A percentile compares a stretch with the other conserved stretches of the same genome.
Conservation (phyloP, 2,329 filamentous ascomycete species). For the Colletotrichum sp. region DNA sequence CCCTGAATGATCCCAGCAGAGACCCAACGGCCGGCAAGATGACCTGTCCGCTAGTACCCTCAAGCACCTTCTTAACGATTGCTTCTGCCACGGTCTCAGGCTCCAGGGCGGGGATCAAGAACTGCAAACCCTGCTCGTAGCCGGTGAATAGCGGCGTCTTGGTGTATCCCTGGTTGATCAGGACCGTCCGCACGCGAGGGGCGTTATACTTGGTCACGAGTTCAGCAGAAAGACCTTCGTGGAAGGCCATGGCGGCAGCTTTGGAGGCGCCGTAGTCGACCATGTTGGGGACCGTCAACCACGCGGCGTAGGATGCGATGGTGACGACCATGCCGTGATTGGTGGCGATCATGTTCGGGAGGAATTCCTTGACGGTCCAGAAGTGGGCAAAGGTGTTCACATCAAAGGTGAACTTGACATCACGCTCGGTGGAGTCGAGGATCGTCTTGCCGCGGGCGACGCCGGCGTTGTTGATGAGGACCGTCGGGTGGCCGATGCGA, state of each 20-base stretch:
- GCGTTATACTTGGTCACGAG: constrained; percentile 65
- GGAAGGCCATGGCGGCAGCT: constrained; percentile 69
- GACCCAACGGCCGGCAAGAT: constrained; percentile 53
- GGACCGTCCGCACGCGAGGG: constrained; percentile 67
- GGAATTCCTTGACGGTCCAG: constrained; percentile 69
- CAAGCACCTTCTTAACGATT: constrained; percentile 64
- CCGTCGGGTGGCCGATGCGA: constrained; percentile 66
- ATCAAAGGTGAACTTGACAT: constrained; percentile 71
- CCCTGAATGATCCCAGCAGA: constrained; percentile 48
- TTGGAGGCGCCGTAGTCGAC: constrained; percentile 72
- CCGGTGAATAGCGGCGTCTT: constrained; percentile 65
- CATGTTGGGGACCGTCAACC: constrained; percentile 64
- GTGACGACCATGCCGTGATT: constrained; percentile 79
- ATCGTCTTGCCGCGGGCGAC: constrained; percentile 66
- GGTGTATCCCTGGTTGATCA: constrained; percentile 68
- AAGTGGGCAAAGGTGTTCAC: constrained; percentile 74
- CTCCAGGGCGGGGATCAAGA: constrained; percentile 58
- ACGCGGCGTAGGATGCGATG: constrained; percentile 68
- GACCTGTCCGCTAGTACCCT: constrained; percentile 61
- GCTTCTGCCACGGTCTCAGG: constrained; percentile 69
- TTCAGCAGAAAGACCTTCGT: constrained; percentile 68
- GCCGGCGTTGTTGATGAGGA: constrained; percentile 77
- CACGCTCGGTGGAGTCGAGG: constrained; percentile 59
- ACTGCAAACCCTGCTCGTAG: constrained; percentile 54
- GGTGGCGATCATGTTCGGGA: constrained; percentile 65